phyloP scores from a whole-genome alignment of 345 rosid species.

The Salix dunnii region DNA sequence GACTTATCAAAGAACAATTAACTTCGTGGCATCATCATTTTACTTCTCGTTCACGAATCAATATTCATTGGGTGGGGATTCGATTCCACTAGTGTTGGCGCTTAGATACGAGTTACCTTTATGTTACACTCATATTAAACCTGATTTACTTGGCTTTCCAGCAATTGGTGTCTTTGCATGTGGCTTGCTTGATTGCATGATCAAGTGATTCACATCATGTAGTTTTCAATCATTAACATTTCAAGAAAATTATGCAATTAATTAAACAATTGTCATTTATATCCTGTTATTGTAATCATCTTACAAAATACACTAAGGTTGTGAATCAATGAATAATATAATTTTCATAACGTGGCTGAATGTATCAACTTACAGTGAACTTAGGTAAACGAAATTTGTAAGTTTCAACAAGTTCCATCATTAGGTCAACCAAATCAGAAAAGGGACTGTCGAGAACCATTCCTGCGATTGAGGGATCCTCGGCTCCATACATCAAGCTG shows the following conservation, averaged over 20 bases:
- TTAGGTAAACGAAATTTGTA: slow-evolving; percentile 78
- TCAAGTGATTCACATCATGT: too few relatives aligned
- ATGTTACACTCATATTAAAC: too few relatives aligned
- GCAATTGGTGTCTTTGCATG: too few relatives aligned
- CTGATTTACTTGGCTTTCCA: too few relatives aligned
- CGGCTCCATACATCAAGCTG: slow-evolving; percentile 93
- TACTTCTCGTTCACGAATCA: too few relatives aligned
- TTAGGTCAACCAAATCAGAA: slow-evolving; percentile 87
- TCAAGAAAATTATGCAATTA: background rate
- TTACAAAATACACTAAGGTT: background rate
- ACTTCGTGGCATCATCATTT: too few relatives aligned
- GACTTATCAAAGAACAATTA: too few relatives aligned
- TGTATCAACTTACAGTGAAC: slow-evolving; percentile 63
- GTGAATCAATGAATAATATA: background rate
- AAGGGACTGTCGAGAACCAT: slow-evolving; percentile 92
- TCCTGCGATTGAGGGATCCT: slow-evolving; percentile 95
- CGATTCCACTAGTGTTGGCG: too few relatives aligned
- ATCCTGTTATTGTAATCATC: background rate
- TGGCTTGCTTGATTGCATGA: too few relatives aligned
- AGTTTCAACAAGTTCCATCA: slow-evolving; percentile 90
- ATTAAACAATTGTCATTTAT: background rate
- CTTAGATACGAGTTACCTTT: too few relatives aligned
- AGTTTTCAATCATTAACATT: background rate
- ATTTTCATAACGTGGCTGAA: background rate
- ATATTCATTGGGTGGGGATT: too few relatives aligned